Base-by-base conservation (phyloP, 176 grass and related monocot species). In the Juncus inflexus region DNA sequence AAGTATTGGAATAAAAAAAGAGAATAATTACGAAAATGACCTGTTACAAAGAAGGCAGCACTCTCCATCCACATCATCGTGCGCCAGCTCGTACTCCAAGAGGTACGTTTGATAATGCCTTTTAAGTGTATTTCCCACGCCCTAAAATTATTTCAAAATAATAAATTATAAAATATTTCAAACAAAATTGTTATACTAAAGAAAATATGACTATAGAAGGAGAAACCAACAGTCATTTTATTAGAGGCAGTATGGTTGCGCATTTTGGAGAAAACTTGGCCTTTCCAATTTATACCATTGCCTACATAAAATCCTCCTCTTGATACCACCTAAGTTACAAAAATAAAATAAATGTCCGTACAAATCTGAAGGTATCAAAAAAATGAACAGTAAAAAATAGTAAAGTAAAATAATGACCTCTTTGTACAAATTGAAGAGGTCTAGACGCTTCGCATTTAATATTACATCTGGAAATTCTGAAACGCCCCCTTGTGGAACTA, bases 231-330 rank as follows among this genome's bases (percentile, higher is more conserved):
- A 7, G 88, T 92, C 84, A 95, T 95, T 81, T 78, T 89, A 50
- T 95, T 94, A 74, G 81, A 89, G 58, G 62, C 79, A 42, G 88
- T 89, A 75, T 92, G 88, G 73, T 86, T 89, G 11, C 76, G 85
- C 94, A 99, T 99, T 75, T 92, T 99, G 12, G 94, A 99, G 62
- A 99, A 92, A 42, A 92, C 89, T 76, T 92, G 89, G 4, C 94
- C 94, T 76, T 92, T 99, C 94, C 94, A 89, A 77, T 99, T 92
- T 80, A 99, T 92, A 63, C 94, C 85, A 45, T 89, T 99, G 5
- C 94, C 94, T 3, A 99, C 88, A 89, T 89, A 92, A 75, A 99
- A 99, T 13, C 94, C 92, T 64, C 94, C 94, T 66, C 88, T 89
- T 11, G 88, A 99, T 52, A 99, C 94, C 50, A 99, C 94, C 94